Percentiles rank a stretch among this genome's conserved stretches.
phyloP scores from a whole-genome alignment of 78 protist species.

The Bodo saltans region DNA sequence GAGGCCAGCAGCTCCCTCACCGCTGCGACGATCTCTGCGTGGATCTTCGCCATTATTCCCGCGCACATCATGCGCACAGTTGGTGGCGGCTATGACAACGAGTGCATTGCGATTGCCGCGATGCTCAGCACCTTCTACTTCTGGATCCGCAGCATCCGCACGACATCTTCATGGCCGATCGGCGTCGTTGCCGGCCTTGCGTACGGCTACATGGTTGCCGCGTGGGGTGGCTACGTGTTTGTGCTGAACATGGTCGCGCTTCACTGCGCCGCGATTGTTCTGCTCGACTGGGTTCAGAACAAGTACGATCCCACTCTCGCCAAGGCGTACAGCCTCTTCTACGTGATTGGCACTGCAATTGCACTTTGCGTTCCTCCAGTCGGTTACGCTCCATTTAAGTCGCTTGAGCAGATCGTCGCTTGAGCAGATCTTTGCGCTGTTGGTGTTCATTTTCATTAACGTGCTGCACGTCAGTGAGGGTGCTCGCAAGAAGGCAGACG shows the following conservation, averaged over 20 bases:
- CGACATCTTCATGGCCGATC: slow-evolving; percentile 65
- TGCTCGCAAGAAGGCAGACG: background rate
- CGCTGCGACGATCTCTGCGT: slow-evolving; percentile 89
- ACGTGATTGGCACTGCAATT: slow-evolving; percentile 74
- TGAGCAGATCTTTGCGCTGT: slow-evolving; percentile 92
- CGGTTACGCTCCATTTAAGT: slow-evolving; percentile 85
- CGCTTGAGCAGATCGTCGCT: slow-evolving; percentile 94
- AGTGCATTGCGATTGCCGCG: slow-evolving; percentile 94
- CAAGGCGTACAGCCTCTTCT: slow-evolving; percentile 85
- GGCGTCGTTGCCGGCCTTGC: slow-evolving; percentile 59
- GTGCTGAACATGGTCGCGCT: slow-evolving; percentile 93
- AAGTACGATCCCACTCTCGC: slow-evolving; percentile 73
- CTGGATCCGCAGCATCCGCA: slow-evolving; percentile 82
- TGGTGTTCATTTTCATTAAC: slow-evolving; percentile 64
- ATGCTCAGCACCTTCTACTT: slow-evolving; percentile 76
- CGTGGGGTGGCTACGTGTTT: slow-evolving; percentile 99
- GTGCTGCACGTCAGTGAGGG: slow-evolving; percentile 38
- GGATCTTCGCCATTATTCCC: slow-evolving; percentile 83
- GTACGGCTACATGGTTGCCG: slow-evolving; percentile 88
- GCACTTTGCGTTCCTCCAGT: slow-evolving; percentile 85
- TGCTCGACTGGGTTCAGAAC: slow-evolving; percentile 55
- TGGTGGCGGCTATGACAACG: slow-evolving; percentile 99
- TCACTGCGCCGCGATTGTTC: slow-evolving; percentile 69
- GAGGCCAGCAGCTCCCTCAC: background rate
- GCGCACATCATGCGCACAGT: slow-evolving; percentile 95